A percentile compares a stretch with the other conserved stretches of the same genome.
Conservation (phyloP, 352 stramenopile species). For the Elongisporangium undulatum region DNA sequence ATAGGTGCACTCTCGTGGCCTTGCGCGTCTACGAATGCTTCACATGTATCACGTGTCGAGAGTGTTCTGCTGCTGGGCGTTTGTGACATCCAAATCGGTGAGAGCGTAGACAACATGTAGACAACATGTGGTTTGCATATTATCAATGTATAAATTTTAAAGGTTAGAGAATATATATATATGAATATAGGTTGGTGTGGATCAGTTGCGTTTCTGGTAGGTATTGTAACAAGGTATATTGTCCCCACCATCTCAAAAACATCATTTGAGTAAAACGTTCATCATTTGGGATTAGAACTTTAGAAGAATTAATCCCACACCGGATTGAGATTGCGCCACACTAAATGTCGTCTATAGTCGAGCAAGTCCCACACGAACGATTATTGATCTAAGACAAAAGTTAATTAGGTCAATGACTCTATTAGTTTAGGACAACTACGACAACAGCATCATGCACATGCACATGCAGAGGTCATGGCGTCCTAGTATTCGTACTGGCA, state of each 20-base stretch:
- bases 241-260: slow-evolving; percentile 34
- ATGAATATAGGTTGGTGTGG: slow-evolving; percentile 7
- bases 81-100: too few species aligned
- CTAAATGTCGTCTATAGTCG: neutral
- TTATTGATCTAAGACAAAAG: neutral
- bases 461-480: neutral
- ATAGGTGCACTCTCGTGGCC: too few species aligned
- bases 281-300: slow-evolving; percentile 49
- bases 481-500: slow-evolving; percentile 45
- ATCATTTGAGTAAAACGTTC: slow-evolving; percentile 28
- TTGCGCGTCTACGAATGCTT: too few species aligned
- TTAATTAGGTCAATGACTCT: neutral
- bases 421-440: too few species aligned
- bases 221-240: slow-evolving; percentile 39
- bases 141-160: too few species aligned
- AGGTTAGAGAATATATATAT: too few species aligned
- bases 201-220: slow-evolving; percentile 33
- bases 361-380: neutral
- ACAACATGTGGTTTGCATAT: too few species aligned
- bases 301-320: slow-evolving; percentile 41
- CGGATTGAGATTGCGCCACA: neutral
- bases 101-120: too few species aligned
- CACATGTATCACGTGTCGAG: too few species aligned
- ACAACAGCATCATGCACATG: neutral
- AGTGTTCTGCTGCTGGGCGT: too few species aligned